Evolutionary conservation across 2,329 filamentous ascomycete species (phyloP).

Genomic region (Aaosphaeria pasadenensis): DNA sequence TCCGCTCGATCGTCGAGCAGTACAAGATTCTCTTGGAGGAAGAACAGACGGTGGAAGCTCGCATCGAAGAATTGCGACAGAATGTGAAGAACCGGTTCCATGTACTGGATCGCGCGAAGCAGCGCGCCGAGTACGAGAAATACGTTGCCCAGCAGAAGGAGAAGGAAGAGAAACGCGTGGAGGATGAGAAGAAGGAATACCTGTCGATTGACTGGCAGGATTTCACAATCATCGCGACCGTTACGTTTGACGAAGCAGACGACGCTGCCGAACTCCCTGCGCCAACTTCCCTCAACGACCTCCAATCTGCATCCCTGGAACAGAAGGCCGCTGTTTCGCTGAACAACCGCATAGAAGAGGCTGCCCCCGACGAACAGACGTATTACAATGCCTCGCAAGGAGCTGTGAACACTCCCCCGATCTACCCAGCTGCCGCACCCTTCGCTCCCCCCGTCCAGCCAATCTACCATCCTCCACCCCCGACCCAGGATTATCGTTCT

Average conservation of each 20-base stretch:
- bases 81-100: constrained; percentile 79
- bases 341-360: constrained; percentile 83
- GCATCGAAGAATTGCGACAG: constrained; percentile 68
- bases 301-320: constrained; percentile 91
- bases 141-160: constrained; percentile 81
- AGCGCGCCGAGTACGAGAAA: constrained; percentile 83
- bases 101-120: constrained; percentile 74
- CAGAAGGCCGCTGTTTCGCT: constrained; percentile 91
- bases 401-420: constrained; percentile 18
- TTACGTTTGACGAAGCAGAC: constrained; percentile 85
- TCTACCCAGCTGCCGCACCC: constrained; percentile 23
- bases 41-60: constrained; percentile 68
- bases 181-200: constrained; percentile 73
- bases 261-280: constrained; percentile 83
- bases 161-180: constrained; percentile 83
- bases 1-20: constrained; percentile 87
- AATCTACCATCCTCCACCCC: constrained; percentile 23
- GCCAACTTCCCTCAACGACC: constrained; percentile 82
- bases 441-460: constrained; percentile 27
- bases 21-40: constrained; percentile 79
- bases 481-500: constrained; percentile 26
- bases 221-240: constrained; percentile 92
- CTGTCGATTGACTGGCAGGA: constrained; percentile 97
- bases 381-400: constrained; percentile 36
- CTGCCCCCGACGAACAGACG: constrained; percentile 73